A percentile compares a stretch with the other conserved stretches of the same genome.
Conservation (phyloP, 2,329 filamentous ascomycete genomes). For the Pseudogymnoascus sp. region DNA sequence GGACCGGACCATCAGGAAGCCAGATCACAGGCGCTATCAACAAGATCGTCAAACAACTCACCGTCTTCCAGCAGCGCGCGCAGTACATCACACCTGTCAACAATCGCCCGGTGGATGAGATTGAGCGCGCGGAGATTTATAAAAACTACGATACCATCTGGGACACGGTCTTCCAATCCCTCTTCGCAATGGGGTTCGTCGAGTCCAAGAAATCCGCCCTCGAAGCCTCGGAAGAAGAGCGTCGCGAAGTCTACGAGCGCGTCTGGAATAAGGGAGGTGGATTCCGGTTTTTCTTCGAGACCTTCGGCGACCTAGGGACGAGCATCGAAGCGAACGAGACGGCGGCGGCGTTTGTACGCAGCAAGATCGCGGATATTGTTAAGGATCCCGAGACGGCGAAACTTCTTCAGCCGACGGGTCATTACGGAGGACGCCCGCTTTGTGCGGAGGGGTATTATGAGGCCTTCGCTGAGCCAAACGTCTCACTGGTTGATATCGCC, state of each 20-base stretch:
- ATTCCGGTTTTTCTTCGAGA: constrained; percentile 30
- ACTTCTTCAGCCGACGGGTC: constrained; percentile 19
- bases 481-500: constrained; percentile 42
- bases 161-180: constrained; percentile 19
- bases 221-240: constrained; percentile 15
- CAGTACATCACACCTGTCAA: constrained; percentile 29
- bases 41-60: constrained; percentile 34
- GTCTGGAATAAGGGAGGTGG: constrained; percentile 17
- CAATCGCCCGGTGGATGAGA: constrained; percentile 13
- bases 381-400: constrained; percentile 22
- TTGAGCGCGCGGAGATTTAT: constrained; percentile 21
- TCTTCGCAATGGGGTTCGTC: constrained; percentile 32
- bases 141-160: constrained; percentile 5
- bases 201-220: constrained; percentile 25
- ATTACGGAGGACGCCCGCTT: constrained; percentile 28
- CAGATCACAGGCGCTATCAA: constrained; percentile 39
- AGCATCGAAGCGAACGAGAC: constrained; percentile 24
- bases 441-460: constrained; percentile 48
- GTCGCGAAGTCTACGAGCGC: not conserved
- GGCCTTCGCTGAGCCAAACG: constrained; percentile 39
- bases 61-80: constrained; percentile 32
- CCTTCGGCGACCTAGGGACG: constrained; percentile 24
- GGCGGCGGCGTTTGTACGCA: constrained; percentile 24
- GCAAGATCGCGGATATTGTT: constrained; percentile 25
- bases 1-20: constrained; percentile 49